These are phyloP conservation scores for Xylaria sp. DNA, from an alignment of 2,329 filamentous ascomycete genomes.

Conservation along the genomic window DNA sequence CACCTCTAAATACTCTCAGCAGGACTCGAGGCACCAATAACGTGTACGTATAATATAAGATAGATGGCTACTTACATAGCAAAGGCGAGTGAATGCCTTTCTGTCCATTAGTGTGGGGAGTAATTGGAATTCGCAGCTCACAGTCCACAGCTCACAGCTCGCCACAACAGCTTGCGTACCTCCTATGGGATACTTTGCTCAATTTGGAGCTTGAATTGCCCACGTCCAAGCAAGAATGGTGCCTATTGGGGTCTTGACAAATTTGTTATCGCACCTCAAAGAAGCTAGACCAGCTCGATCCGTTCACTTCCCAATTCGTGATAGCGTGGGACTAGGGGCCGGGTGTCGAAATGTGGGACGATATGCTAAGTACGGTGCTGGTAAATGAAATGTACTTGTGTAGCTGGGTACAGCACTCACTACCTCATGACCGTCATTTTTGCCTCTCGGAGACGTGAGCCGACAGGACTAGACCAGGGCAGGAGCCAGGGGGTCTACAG, in stretches of 20 bases:
- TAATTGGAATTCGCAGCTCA: no score
- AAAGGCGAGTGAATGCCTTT: background rate
- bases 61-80: background rate
- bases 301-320: conserved; percentile 1
- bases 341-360: background rate
- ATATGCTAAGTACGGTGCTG: background rate
- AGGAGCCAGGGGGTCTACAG: conserved; percentile 5
- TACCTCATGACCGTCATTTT: conserved; percentile 30
- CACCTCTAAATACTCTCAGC: no score
- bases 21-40: no score
- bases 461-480: conserved; percentile 27
- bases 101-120: background rate
- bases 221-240: background rate
- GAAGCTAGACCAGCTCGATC: background rate
- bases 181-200: background rate
- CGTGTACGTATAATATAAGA: background rate
- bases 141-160: background rate
- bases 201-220: background rate
- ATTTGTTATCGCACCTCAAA: background rate
- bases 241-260: no score
- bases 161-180: background rate
- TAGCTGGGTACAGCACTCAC: conserved; percentile 1
- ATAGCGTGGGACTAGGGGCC: conserved; percentile 17
- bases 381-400: no score
- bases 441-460: conserved; percentile 30